These are phyloP conservation scores for Dendryphion nanum DNA, from an alignment of 2,329 filamentous ascomycete species.

Conservation along the genomic window DNA sequence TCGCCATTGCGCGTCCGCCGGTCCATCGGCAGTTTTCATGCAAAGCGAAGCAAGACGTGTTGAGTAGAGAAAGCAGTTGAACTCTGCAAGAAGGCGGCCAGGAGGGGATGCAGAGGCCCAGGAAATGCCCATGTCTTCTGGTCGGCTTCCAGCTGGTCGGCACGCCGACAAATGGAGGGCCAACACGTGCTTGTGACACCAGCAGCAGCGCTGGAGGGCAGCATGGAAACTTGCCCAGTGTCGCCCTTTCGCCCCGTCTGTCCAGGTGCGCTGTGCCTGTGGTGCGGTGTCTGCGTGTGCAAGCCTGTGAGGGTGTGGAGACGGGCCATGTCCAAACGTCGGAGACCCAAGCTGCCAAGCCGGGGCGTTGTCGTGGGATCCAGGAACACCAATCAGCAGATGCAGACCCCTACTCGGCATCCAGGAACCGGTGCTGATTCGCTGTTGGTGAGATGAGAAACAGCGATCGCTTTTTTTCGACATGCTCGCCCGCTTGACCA, in stretches of 20 bases:
- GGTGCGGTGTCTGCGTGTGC: too few species aligned
- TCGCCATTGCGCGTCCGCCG: constrained; percentile 1
- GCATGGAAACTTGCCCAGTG: not conserved
- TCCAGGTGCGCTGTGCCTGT: too few species aligned
- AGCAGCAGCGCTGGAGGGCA: not conserved
- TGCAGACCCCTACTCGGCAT: constrained; percentile 3
- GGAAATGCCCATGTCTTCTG: not conserved
- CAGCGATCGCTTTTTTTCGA: constrained; percentile 13
- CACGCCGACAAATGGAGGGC: constrained; percentile 14
- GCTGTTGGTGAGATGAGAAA: constrained; percentile 19
- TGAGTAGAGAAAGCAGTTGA: not conserved
- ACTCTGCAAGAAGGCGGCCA: not conserved
- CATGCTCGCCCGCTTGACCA: constrained; percentile 2
- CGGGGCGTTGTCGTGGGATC: constrained; percentile 1
- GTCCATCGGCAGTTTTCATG: not conserved
- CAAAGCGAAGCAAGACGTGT: not conserved
- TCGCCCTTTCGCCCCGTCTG: too few species aligned
- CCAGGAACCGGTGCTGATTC: constrained; percentile 25
- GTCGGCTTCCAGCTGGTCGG: not conserved
- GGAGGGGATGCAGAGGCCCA: not conserved
- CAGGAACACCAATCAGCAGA: constrained; percentile 32
- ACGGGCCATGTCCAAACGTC: not conserved
- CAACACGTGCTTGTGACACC: constrained; percentile 16
- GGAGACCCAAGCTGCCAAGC: constrained; percentile 1
- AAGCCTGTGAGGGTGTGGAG: not conserved